Conservation (phyloP, 805 yeast species). For the Kuraishia borneana region DNA sequence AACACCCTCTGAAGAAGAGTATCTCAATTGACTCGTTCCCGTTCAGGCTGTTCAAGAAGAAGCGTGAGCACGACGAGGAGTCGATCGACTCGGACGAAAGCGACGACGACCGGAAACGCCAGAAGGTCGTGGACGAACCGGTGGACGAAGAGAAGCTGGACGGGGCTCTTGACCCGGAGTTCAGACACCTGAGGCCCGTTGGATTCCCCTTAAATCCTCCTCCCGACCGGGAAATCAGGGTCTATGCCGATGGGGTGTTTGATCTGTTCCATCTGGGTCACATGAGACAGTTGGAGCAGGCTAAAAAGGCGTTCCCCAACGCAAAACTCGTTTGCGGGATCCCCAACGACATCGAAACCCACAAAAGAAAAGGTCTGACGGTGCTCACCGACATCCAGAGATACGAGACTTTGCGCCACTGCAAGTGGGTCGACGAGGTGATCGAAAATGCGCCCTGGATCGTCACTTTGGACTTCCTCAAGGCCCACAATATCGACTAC, state of each 20-base stretch:
- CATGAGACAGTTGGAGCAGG: slow-evolving; percentile 95
- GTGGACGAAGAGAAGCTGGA: slow-evolving; percentile 33
- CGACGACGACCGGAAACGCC: not conserved
- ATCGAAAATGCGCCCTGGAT: slow-evolving; percentile 94
- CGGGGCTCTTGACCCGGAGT: slow-evolving; percentile 53
- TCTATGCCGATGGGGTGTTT: slow-evolving; percentile 98
- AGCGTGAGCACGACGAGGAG: slow-evolving; percentile 2
- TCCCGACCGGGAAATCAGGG: slow-evolving; percentile 70
- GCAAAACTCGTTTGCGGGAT: slow-evolving; percentile 83
- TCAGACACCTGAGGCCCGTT: slow-evolving; percentile 65
- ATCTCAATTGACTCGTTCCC: slow-evolving; percentile 3
- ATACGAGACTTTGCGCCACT: slow-evolving; percentile 82
- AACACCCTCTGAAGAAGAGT: slow-evolving; percentile 1
- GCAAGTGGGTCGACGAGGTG: slow-evolving; percentile 97
- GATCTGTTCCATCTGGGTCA: slow-evolving; percentile 95
- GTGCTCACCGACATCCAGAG: slow-evolving; percentile 84
- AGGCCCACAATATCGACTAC: slow-evolving; percentile 76
- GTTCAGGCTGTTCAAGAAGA: slow-evolving; percentile 1
- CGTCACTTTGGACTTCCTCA: slow-evolving; percentile 72
- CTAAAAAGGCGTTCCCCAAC: slow-evolving; percentile 82
- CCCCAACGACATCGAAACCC: slow-evolving; percentile 85
- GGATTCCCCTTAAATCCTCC: slow-evolving; percentile 75
- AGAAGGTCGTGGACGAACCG: not conserved
- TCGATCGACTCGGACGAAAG: not conserved
- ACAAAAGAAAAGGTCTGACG: slow-evolving; percentile 85